Evolutionary conservation across 73 alveolate genomes (phyloP).

Genomic region (Paramecium tetraurelia): DNA sequence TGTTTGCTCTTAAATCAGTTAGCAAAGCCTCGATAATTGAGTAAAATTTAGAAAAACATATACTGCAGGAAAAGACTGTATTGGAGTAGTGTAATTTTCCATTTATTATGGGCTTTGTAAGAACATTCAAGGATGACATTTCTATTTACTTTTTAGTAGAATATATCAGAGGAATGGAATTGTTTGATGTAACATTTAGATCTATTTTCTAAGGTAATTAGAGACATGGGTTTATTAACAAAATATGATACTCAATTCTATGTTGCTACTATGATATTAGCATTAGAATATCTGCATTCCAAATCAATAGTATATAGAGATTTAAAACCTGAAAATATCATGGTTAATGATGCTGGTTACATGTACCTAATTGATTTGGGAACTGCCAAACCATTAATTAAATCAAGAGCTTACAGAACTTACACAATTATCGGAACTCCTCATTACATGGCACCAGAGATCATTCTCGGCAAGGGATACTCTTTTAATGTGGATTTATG

Average conservation of each 20-base stretch:
- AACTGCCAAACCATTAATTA: constrained; percentile 66
- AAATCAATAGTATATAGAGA: constrained; percentile 71
- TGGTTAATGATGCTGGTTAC: constrained; percentile 82
- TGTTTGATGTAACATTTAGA: constrained; percentile 58
- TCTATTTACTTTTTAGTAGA: constrained; percentile 63
- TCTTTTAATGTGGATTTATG: constrained; percentile 63
- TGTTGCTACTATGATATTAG: constrained; percentile 31
- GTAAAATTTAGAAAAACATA: constrained; percentile 47
- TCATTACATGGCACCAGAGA: constrained; percentile 76
- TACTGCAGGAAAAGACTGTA: constrained; percentile 53
- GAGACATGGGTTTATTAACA: constrained; percentile 62
- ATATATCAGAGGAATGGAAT: constrained; percentile 67
- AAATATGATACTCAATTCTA: constrained; percentile 61
- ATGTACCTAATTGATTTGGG: constrained; percentile 84
- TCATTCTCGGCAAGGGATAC: constrained; percentile 66
- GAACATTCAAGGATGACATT: constrained; percentile 66
- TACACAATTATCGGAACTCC: constrained; percentile 70
- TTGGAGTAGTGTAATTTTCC: constrained; percentile 62
- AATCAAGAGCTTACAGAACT: constrained; percentile 46
- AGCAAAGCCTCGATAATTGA: constrained; percentile 43
- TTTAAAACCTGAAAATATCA: constrained; percentile 80
- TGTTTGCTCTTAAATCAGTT: constrained; percentile 65
- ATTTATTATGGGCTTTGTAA: constrained; percentile 63
- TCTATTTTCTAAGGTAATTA: background rate
- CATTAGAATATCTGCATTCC: constrained; percentile 74